phyloP scores from a whole-genome alignment of 129 eudicot genomes.

The Artemisia argyi region DNA sequence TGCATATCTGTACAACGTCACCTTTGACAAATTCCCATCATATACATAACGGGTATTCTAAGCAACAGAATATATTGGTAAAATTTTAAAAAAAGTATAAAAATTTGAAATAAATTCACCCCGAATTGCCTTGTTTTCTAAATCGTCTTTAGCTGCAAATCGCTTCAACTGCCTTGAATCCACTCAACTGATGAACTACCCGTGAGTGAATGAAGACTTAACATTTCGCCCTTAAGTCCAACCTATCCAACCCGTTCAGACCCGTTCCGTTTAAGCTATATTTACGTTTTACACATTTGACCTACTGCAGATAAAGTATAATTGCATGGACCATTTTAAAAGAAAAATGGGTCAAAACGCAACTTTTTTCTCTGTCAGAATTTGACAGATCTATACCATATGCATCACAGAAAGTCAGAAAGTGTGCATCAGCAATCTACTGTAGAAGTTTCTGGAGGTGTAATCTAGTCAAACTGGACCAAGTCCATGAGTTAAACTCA shows the following conservation, averaged over 20 bases:
- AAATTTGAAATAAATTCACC: neutral
- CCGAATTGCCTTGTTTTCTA: constrained; percentile 9
- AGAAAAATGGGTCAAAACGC: neutral
- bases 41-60: no score
- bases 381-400: neutral
- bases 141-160: constrained; percentile 67
- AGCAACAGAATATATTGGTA: no score
- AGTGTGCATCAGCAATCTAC: no score
- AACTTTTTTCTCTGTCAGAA: neutral
- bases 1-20: no score
- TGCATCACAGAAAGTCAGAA: neutral
- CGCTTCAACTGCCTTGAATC: constrained; percentile 88
- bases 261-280: no score
- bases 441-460: no score
- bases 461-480: no score
- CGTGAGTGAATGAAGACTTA: constrained; percentile 73
- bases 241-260: no score
- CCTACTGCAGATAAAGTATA: neutral
- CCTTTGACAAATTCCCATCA: no score
- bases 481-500: neutral
- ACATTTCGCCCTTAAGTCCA: no score
- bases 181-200: constrained; percentile 89
- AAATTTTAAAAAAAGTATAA: constrained; percentile 7
- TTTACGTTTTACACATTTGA: neutral
- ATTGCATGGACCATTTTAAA: neutral